These are phyloP conservation scores for Hymenoscyphus fructigenus DNA, from an alignment of 2,329 filamentous ascomycete genomes.

Conservation along the genomic window DNA sequence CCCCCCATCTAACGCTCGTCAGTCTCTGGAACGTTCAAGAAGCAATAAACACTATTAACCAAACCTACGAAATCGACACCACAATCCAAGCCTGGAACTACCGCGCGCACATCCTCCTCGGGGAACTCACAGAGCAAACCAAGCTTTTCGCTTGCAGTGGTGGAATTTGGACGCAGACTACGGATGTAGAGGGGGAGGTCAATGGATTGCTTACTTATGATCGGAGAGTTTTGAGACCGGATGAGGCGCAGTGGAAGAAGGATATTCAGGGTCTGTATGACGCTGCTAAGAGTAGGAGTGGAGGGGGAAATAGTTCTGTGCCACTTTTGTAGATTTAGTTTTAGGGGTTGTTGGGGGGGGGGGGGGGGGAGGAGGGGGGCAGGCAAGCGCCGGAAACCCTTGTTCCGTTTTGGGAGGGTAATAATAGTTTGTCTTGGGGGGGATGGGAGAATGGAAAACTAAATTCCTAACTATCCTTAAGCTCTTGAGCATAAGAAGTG, in stretches of 20 bases:
- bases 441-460: no score
- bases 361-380: no score
- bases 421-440: no score
- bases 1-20: no score
- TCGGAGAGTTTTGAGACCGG: conserved; percentile 56
- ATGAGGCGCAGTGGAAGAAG: conserved; percentile 45
- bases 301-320: background rate
- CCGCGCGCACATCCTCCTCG: conserved; percentile 53
- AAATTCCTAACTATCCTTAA: no score
- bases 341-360: background rate
- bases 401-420: no score
- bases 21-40: conserved; percentile 63
- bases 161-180: conserved; percentile 72
- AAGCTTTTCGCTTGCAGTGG: conserved; percentile 57
- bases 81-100: conserved; percentile 61
- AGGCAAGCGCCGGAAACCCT: no score
- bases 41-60: conserved; percentile 59
- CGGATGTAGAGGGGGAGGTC: conserved; percentile 72
- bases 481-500: no score
- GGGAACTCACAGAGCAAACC: conserved; percentile 48
- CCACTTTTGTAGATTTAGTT: background rate
- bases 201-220: conserved; percentile 72
- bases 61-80: conserved; percentile 66
- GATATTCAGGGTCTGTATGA: conserved; percentile 62
- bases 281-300: conserved; percentile 43